These are phyloP conservation scores for Saraca asoca DNA, from an alignment of 331 rosid species.

Conservation along the genomic window DNA sequence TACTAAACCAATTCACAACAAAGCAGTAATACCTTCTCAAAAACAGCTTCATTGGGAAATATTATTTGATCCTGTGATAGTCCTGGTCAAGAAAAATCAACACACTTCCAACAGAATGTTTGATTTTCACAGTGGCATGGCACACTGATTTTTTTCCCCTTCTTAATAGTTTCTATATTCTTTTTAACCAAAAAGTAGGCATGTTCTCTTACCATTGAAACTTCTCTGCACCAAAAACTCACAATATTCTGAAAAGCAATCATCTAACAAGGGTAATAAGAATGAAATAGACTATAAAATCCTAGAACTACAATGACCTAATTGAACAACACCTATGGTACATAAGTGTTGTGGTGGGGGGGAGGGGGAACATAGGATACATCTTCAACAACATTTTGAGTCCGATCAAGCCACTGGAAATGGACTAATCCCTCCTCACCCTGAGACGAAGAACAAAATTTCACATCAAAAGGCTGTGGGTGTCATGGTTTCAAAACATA, in stretches of 20 bases:
- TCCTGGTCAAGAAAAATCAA: constrained; percentile 56
- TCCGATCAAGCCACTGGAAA: constrained; percentile 93
- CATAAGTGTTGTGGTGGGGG: neutral
- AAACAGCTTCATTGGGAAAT: constrained; percentile 89
- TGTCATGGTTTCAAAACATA: constrained; percentile 14
- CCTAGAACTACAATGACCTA: neutral
- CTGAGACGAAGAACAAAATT: constrained; percentile 51
- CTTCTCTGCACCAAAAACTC: neutral
- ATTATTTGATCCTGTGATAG: constrained; percentile 81
- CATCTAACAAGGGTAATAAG: neutral
- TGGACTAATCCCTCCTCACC: constrained; percentile 91
- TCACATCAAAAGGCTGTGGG: neutral
- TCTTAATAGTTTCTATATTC: too few relatives aligned
- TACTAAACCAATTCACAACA: constrained; percentile 19
- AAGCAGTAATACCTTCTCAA: constrained; percentile 70
- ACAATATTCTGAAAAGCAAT: constrained; percentile 1
- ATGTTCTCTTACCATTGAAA: too few relatives aligned
- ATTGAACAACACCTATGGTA: too few relatives aligned
- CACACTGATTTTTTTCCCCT: too few relatives aligned
- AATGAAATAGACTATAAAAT: neutral
- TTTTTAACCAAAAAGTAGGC: too few relatives aligned
- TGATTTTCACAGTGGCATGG: too few relatives aligned
- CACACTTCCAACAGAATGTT: constrained; percentile 19
- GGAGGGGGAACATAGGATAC: constrained; percentile 60
- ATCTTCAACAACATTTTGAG: constrained; percentile 73